phyloP scores from a whole-genome alignment of 139 green algal genomes.

The Chlamydomonas sphaeroides region DNA sequence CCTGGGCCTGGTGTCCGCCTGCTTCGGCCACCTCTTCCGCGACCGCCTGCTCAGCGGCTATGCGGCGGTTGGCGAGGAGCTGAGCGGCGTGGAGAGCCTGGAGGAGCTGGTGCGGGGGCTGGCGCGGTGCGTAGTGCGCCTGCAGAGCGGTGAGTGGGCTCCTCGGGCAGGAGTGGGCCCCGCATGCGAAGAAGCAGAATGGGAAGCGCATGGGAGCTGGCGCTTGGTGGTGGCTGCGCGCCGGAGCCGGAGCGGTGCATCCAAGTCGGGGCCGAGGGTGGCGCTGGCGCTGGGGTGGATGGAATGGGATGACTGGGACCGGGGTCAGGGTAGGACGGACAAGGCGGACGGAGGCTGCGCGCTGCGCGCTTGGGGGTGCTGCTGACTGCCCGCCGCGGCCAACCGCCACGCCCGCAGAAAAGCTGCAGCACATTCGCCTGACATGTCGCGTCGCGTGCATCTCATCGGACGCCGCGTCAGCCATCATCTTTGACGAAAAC shows the following conservation, averaged over 20 bases:
- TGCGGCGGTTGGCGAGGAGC: slow-evolving; percentile 26
- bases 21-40: slow-evolving; percentile 8
- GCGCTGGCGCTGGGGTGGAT: no score
- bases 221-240: no score
- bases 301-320: no score
- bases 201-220: not conserved
- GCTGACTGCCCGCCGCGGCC: no score
- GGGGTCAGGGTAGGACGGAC: no score
- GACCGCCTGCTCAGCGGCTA: slow-evolving; percentile 20
- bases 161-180: no score
- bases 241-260: no score
- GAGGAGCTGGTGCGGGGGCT: slow-evolving; percentile 23
- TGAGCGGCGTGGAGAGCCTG: slow-evolving; percentile 13
- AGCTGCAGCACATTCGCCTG: slow-evolving; percentile 22
- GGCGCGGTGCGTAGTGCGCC: slow-evolving; percentile 9
- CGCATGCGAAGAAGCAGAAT: not conserved
- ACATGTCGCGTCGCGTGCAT: slow-evolving; percentile 33
- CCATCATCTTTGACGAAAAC: slow-evolving; percentile 36
- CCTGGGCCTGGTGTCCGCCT: slow-evolving; percentile 22
- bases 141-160: slow-evolving; percentile 27
- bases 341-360: no score
- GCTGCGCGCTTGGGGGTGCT: no score
- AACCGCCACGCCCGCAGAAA: slow-evolving; percentile 18
- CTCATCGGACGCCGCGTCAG: slow-evolving; percentile 11
- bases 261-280: no score